phyloP scores from a whole-genome alignment of 345 rosid genomes.

The Aegle marmelos region DNA sequence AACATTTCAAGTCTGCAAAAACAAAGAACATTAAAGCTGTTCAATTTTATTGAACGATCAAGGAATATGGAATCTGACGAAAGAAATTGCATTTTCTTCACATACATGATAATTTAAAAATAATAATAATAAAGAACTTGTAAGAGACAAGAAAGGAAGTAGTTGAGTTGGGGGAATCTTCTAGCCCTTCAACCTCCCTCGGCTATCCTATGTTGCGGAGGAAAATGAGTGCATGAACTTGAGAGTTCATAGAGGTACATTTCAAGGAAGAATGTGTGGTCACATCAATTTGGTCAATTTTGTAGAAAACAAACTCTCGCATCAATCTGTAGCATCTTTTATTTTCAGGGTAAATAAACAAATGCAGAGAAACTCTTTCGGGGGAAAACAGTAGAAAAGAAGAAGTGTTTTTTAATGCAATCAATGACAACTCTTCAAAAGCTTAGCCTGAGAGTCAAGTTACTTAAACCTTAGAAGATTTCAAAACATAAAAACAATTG shows the following conservation, averaged over 20 bases:
- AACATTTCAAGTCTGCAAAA: too few relatives aligned
- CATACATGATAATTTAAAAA: background rate
- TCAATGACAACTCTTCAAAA: conserved; percentile 34
- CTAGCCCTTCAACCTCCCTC: background rate
- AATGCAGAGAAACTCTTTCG: background rate
- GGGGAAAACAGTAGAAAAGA: background rate
- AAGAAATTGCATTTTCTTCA: background rate
- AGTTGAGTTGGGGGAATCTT: background rate
- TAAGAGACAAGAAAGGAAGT: background rate
- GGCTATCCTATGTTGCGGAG: background rate
- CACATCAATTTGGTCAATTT: background rate
- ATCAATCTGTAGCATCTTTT: background rate
- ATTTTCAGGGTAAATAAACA: background rate
- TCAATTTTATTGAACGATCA: background rate
- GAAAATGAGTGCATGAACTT: background rate
- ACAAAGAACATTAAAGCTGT: background rate
- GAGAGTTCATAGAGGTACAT: background rate
- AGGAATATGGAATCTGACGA: background rate
- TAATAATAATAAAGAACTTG: background rate
- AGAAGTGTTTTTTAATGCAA: conserved; percentile 44
- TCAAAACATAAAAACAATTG: conserved; percentile 4
- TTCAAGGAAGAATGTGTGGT: background rate
- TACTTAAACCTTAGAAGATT: conserved; percentile 34
- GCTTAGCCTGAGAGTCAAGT: conserved; percentile 43
- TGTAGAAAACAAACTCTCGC: background rate